phyloP scores from a whole-genome alignment of 306 rosid genomes.

The Trifolium repens region DNA sequence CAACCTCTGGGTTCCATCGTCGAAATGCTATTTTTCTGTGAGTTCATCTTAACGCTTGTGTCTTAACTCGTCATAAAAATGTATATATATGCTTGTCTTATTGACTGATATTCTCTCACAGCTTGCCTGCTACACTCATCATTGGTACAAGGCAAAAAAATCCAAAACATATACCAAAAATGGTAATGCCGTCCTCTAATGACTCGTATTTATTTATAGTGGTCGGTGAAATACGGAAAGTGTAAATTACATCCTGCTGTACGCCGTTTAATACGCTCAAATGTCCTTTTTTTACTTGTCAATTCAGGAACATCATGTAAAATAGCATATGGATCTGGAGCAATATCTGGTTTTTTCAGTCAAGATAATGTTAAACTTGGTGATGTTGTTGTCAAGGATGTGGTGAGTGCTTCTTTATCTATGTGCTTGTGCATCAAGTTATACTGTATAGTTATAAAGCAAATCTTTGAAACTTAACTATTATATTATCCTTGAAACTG shows the following conservation, averaged over 20 bases:
- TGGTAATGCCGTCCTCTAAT: slow-evolving; percentile 48
- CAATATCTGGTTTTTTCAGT: slow-evolving; percentile 88
- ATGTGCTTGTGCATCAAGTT: slow-evolving; percentile 19
- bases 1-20: slow-evolving; percentile 89
- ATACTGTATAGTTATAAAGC: slow-evolving; percentile 31
- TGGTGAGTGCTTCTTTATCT: slow-evolving; percentile 48
- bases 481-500: slow-evolving; percentile 35
- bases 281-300: slow-evolving; percentile 35
- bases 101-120: slow-evolving; percentile 40
- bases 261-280: slow-evolving; percentile 2
- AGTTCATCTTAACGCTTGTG: slow-evolving; percentile 46
- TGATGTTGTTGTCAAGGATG: slow-evolving; percentile 66
- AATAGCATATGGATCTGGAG: slow-evolving; percentile 78
- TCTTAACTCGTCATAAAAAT: background rate
- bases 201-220: slow-evolving; percentile 30
- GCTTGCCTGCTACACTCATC: slow-evolving; percentile 81
- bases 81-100: background rate
- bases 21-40: slow-evolving; percentile 81
- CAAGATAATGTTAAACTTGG: slow-evolving; percentile 78
- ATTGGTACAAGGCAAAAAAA: slow-evolving; percentile 65
- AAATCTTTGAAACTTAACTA: slow-evolving; percentile 14
- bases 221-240: background rate
- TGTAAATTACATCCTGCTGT: background rate
- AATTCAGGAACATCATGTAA: slow-evolving; percentile 68
- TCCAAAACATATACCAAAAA: slow-evolving; percentile 63